Percentiles rank a stretch among this genome's conserved stretches.
Conservation (phyloP, 176 grass and related monocot species). For the Musa schizocarpa region DNA sequence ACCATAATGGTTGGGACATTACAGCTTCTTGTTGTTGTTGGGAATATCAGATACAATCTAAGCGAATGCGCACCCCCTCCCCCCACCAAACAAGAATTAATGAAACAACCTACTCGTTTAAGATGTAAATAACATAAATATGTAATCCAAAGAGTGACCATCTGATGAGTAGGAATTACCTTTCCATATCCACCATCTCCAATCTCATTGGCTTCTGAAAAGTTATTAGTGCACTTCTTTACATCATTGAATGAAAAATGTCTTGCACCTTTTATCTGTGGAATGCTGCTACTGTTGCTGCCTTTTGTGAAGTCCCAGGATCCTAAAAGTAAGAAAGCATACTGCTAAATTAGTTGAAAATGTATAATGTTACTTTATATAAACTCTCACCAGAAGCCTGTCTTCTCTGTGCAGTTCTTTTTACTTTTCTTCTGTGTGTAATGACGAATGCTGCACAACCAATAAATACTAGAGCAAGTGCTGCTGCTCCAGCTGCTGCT, state of each 20-base stretch:
- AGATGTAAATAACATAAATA: neutral
- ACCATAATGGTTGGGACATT: too few relatives aligned
- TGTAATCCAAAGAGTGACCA: neutral
- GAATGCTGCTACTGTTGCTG: slow-evolving; percentile 8
- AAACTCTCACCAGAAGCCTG: neutral
- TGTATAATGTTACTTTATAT: neutral
- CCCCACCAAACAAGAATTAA: too few relatives aligned
- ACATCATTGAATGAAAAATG: slow-evolving; percentile 1
- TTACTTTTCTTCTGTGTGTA: neutral
- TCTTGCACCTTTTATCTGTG: slow-evolving; percentile 1
- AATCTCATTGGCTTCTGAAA: slow-evolving; percentile 8
- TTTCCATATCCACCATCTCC: slow-evolving; percentile 11
- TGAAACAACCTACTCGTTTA: too few relatives aligned
- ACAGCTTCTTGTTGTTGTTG: too few relatives aligned
- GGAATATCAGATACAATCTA: too few relatives aligned
- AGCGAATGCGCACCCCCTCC: too few relatives aligned
- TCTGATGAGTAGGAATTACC: neutral
- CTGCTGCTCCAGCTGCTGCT: slow-evolving; percentile 8
- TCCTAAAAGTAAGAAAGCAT: neutral
- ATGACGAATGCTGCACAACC: neutral
- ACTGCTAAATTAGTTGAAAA: neutral
- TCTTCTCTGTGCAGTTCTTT: neutral
- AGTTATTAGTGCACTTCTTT: slow-evolving; percentile 4
- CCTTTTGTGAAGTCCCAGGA: neutral
- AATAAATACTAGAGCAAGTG: slow-evolving; percentile 3